Conservation (phyloP, 441 rosid genomes). For the Flueggea neowawraea region DNA sequence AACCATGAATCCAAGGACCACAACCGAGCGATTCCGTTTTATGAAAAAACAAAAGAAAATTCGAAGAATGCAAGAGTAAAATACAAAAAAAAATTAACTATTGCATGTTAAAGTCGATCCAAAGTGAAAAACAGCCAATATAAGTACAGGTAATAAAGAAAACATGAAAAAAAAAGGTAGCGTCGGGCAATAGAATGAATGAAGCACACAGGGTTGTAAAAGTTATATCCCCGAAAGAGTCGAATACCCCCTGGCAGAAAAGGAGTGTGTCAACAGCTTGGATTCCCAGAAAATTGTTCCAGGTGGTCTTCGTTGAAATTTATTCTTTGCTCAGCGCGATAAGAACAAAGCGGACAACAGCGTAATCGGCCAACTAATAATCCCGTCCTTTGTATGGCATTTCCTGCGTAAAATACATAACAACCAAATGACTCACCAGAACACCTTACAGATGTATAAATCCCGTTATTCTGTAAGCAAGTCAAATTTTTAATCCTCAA, state of each 20-base stretch:
- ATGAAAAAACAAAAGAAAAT: too few species aligned
- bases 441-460: background rate
- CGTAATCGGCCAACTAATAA: slow-evolving; percentile 25
- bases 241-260: too few species aligned
- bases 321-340: slow-evolving; percentile 17
- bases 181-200: background rate
- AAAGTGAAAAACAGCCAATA: too few species aligned
- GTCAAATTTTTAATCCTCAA: background rate
- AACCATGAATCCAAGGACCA: too few species aligned
- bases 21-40: too few species aligned
- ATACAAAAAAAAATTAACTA: too few species aligned
- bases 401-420: slow-evolving; percentile 38
- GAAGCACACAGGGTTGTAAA: slow-evolving; percentile 13
- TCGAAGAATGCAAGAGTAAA: too few species aligned
- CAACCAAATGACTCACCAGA: background rate
- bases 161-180: too few species aligned
- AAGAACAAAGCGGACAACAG: slow-evolving; percentile 19
- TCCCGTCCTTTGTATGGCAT: slow-evolving; percentile 74
- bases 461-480: background rate
- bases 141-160: too few species aligned
- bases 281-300: slow-evolving; percentile 18
- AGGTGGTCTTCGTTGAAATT: slow-evolving; percentile 13
- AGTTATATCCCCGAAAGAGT: too few species aligned
- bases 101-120: too few species aligned
- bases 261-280: too few species aligned